A percentile compares a stretch with the other conserved stretches of the same genome.
These are phyloP conservation scores for Irpex rosettiformis DNA, from an alignment of 1,284 basidiomycete genomes.

Conservation along the genomic window DNA sequence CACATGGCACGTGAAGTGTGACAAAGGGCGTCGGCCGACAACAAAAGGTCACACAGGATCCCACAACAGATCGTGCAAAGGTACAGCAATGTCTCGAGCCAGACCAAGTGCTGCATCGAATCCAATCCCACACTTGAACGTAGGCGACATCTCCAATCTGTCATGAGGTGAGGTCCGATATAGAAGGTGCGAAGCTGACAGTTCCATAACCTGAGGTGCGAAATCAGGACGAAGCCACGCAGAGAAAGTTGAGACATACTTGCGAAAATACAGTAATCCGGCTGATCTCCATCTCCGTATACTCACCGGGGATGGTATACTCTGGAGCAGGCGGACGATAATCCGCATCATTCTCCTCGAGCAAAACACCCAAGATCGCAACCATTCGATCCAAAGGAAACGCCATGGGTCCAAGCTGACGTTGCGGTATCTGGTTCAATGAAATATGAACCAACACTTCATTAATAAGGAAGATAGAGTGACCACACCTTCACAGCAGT, in stretches of 20 bases:
- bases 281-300: conserved; percentile 66
- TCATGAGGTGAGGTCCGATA: conserved; percentile 65
- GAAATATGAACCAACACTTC: background rate
- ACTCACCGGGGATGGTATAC: conserved; percentile 52
- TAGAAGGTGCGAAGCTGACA: conserved; percentile 66
- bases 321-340: conserved; percentile 42
- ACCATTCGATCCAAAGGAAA: conserved; percentile 84
- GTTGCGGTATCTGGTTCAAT: conserved; percentile 63
- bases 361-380: conserved; percentile 78
- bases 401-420: conserved; percentile 74
- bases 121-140: conserved; percentile 73
- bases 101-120: conserved; percentile 60
- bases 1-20: background rate
- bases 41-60: conserved; percentile 35
- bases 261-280: conserved; percentile 55
- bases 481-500: conserved; percentile 47
- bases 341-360: conserved; percentile 79
- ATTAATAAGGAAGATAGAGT: too few relatives aligned
- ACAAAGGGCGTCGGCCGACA: background rate
- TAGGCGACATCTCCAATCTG: conserved; percentile 63
- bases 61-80: conserved; percentile 72
- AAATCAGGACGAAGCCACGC: conserved; percentile 3
- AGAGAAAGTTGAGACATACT: conserved; percentile 30
- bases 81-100: conserved; percentile 61
- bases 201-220: conserved; percentile 60